These are phyloP conservation scores for Hansfordia pulvinata DNA, from an alignment of 2,329 filamentous ascomycete genomes.

Conservation along the genomic window DNA sequence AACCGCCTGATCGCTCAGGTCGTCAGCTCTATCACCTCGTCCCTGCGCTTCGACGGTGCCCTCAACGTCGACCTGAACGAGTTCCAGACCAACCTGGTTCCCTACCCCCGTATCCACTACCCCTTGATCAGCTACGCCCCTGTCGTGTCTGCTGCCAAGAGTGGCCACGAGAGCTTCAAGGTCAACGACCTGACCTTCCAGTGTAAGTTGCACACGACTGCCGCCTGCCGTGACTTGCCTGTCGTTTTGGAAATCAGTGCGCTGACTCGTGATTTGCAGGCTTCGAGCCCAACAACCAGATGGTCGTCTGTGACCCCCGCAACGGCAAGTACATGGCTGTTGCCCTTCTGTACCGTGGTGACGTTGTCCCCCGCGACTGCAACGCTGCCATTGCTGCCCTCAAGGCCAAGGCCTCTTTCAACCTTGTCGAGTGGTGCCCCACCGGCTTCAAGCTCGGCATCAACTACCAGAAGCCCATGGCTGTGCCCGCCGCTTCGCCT, in stretches of 20 bases:
- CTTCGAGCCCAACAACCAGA: conserved; percentile 69
- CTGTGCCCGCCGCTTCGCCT: conserved; percentile 37
- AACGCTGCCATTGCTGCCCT: conserved; percentile 50
- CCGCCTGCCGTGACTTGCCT: too few relatives aligned
- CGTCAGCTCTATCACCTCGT: conserved; percentile 62
- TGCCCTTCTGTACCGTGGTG: conserved; percentile 57
- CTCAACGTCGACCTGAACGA: conserved; percentile 65
- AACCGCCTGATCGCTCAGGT: conserved; percentile 64
- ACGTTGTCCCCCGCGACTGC: conserved; percentile 59
- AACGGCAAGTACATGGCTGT: conserved; percentile 70
- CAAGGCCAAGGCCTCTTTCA: conserved; percentile 60
- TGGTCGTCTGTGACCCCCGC: conserved; percentile 62
- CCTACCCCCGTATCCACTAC: conserved; percentile 63
- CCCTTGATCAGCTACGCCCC: conserved; percentile 61
- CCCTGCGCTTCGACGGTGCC: conserved; percentile 57
- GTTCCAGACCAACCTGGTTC: conserved; percentile 66
- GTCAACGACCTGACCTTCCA: conserved; percentile 64
- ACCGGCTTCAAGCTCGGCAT: conserved; percentile 66
- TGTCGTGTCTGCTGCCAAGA: conserved; percentile 60
- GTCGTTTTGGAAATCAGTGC: too few relatives aligned
- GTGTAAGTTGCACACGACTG: conserved; percentile 40
- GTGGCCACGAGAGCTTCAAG: conserved; percentile 79
- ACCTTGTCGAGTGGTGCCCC: conserved; percentile 63
- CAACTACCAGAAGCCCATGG: conserved; percentile 57
- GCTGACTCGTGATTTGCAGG: too few relatives aligned